Base-by-base conservation (phyloP, 805 yeast genomes). In the Priceomyces melissophilus region DNA sequence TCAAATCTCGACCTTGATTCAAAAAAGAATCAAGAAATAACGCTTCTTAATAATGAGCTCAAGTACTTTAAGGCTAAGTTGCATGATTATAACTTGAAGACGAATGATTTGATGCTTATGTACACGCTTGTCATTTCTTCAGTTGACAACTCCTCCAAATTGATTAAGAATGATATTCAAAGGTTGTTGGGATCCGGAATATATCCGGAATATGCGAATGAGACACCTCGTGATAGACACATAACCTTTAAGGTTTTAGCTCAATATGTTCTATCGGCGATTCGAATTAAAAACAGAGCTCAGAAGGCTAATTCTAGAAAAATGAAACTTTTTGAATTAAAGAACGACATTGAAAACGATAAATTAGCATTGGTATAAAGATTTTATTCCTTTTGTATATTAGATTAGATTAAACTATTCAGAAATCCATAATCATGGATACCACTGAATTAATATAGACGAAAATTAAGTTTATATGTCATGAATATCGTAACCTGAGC, bases 61-160 rank as follows among this genome's bases (percentile, higher is more conserved):
- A 69, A 69, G 27, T 66, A 73, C 41, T 73, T 69, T 54, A 69
- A 62, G 47, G 70, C 78, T 39, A 75, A 71, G 48, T 58, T 76
- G 35, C 68, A 69, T 35, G 79, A 78, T 42, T 54, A 69, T 39
- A 61, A 65, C 37, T 34, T 62, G 40, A 57, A 51, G 37, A 54
- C 61, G 35, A 61, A 65, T 37, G 71, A 67, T 44, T 52, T 69
- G 38, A 54, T 57, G 35, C 37, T 58, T 38, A 63, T 67, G 67
- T 61, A 69, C 44, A 43, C 55, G 2, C 65, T 53, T 45, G 57
- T 61, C 20, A 53, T 58, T 35, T 48, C 56, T 13, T 49, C 67
- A 13, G 53, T 64, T 29, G 54, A 52, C 37, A 59, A 58, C 40
- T 55, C 67, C 9, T 55, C 57, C 29, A 47, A 50, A 25, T 40